Conservation (phyloP, 495 filamentous ascomycete genomes). For the Xylaria palmicola region DNA sequence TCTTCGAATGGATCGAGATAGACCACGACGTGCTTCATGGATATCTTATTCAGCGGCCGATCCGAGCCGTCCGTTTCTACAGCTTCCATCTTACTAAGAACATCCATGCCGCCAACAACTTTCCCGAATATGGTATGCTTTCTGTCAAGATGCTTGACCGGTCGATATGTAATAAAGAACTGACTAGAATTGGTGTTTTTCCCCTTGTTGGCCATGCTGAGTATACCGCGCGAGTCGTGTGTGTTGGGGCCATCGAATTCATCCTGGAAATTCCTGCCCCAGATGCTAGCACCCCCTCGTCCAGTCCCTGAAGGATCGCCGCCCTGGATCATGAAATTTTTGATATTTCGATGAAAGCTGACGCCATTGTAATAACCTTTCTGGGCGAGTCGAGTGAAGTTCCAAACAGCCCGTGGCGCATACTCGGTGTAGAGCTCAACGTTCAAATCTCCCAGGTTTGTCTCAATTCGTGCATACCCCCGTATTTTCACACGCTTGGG, state of each 20-base stretch:
- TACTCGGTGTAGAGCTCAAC: conserved; percentile 88
- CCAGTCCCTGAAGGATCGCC: conserved; percentile 93
- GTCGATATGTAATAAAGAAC: conserved; percentile 91
- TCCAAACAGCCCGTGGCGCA: conserved; percentile 92
- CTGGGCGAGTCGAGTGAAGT: conserved; percentile 86
- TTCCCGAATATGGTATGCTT: conserved; percentile 96
- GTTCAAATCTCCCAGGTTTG: conserved; percentile 77
- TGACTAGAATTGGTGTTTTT: conserved; percentile 95
- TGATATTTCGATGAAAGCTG: conserved; percentile 87
- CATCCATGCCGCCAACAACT: conserved; percentile 75
- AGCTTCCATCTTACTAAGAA: conserved; percentile 72
- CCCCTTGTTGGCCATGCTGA: conserved; percentile 97
- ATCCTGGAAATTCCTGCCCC: conserved; percentile 89
- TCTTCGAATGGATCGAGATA: conserved; percentile 97
- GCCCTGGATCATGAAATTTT: conserved; percentile 97
- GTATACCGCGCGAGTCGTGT: conserved; percentile 73
- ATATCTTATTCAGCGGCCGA: conserved; percentile 69
- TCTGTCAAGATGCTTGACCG: conserved; percentile 77
- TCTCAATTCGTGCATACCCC: conserved; percentile 87
- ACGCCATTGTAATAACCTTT: conserved; percentile 85
- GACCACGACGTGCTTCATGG: conserved; percentile 79
- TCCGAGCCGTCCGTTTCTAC: conserved; percentile 65
- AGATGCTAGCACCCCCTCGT: conserved; percentile 79
- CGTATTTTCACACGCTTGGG: conserved; percentile 82
- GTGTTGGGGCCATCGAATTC: conserved; percentile 86